Evolutionary conservation across 768 basidiomycete genomes (phyloP), one percentile per base, ranked within the genome.

Genomic region (Fomitopsis pulvina): DNA sequence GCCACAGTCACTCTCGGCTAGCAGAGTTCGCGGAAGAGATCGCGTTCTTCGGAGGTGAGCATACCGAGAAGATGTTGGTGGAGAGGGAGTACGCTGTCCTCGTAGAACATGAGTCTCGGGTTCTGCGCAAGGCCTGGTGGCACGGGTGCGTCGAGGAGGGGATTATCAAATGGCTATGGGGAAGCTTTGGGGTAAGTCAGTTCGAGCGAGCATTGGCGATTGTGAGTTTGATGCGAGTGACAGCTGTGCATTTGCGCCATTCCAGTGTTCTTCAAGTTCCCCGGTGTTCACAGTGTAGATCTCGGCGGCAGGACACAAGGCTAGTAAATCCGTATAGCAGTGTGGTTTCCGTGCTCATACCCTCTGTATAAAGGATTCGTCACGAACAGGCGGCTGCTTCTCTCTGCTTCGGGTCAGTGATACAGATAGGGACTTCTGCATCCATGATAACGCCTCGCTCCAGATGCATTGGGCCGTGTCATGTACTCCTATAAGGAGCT

Each of bases 401-500:
- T 96, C 14, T 93, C 91, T n/a, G 81, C 91, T 3, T 89, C 87
- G 52, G 86, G 86, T 81, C 52, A 53, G 70, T 49, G 18, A n/a
- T 38, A 3, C 22, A 52, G n/a, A 28, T 25, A 45, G 22, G 10
- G 10, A 20, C 47, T 11, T 27, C 16, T 41, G 39, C 47, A 28
- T 52, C 30, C 28, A 20, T 38, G 16, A 29, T 24, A 11, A 40
- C 8, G 12, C 9, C 21, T 25, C 11, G 8, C 24, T 8, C 51
- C 56, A 81, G 95, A 98, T 70, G 95, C 95, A 1, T 88, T 97
- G 58, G 93, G 93, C 27, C 80, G 94, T 18, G 83, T 96, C 25
- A 92, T 98, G 91, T 95, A 94, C 65, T 92, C 91, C 2, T 97
- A 96, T 72, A 97, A 96, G 67, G 94, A 98, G 63, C 74, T 99